phyloP scores from a whole-genome alignment of 306 rosid genomes.

The Cucurbita moschata region DNA sequence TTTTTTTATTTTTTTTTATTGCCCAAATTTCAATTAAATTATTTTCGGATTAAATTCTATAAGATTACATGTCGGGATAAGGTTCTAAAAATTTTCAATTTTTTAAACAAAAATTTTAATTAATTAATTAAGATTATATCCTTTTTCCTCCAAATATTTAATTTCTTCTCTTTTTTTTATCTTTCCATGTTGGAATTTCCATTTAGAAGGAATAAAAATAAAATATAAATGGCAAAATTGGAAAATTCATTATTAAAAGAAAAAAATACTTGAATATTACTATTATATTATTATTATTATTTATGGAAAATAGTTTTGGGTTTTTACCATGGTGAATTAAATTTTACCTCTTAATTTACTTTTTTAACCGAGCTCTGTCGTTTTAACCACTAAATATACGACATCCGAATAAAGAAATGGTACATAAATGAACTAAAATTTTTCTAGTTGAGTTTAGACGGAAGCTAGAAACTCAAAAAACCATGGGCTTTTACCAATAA shows the following conservation, averaged over 20 bases:
- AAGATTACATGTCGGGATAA: not conserved
- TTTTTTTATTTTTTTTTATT: slow-evolving; percentile 28
- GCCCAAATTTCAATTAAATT: not conserved
- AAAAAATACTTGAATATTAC: too few relatives aligned
- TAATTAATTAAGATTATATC: not conserved
- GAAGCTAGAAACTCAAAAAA: too few relatives aligned
- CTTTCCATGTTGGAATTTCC: not conserved
- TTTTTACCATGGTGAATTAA: not conserved
- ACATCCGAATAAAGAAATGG: too few relatives aligned
- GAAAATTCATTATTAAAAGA: not conserved
- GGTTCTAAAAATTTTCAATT: not conserved
- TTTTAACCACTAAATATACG: too few relatives aligned
- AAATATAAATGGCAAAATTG: not conserved
- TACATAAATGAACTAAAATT: too few relatives aligned
- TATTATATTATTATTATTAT: too few relatives aligned
- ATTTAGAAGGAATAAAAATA: not conserved
- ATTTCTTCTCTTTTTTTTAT: not conserved
- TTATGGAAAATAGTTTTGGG: too few relatives aligned
- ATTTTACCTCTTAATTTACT: not conserved
- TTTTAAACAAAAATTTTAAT: not conserved
- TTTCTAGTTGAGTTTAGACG: too few relatives aligned
- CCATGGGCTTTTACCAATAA: too few relatives aligned
- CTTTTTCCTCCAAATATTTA: not conserved
- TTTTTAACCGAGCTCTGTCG: too few relatives aligned
- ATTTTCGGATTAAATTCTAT: not conserved